phyloP scores from a whole-genome alignment of 352 stramenopile species.

The Globisporangium carolinianum region DNA sequence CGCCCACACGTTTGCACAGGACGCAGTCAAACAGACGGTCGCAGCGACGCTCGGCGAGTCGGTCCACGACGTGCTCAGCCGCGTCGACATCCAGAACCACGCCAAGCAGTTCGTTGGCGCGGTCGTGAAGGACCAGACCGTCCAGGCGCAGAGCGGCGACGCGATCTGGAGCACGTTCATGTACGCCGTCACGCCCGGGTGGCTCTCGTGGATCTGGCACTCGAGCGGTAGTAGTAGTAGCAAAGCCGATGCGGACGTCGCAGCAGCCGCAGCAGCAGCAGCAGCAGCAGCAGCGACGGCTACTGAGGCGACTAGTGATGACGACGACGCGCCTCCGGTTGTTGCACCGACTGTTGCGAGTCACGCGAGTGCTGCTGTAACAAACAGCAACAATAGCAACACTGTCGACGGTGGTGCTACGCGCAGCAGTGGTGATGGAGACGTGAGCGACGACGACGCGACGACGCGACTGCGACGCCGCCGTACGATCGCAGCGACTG shows the following conservation, averaged over 20 bases:
- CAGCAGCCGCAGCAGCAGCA: slow-evolving; percentile 3
- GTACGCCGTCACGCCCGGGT: slow-evolving; percentile 69
- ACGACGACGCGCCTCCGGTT: too few relatives aligned
- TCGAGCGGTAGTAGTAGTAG: slow-evolving; percentile 5
- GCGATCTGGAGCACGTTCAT: slow-evolving; percentile 77
- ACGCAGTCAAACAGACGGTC: slow-evolving; percentile 62
- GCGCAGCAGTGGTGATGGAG: slow-evolving; percentile 1
- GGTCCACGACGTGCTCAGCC: slow-evolving; percentile 72
- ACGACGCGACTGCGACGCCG: background rate
- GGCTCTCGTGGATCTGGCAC: slow-evolving; percentile 76
- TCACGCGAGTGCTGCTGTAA: background rate
- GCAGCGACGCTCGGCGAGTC: slow-evolving; percentile 45
- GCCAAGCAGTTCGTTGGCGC: slow-evolving; percentile 77
- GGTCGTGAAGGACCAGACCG: slow-evolving; percentile 76
- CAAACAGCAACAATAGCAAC: background rate
- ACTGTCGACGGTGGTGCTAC: slow-evolving; percentile 1
- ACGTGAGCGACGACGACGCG: background rate
- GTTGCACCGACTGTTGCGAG: too few relatives aligned
- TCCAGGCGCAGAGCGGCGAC: slow-evolving; percentile 71
- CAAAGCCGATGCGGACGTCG: slow-evolving; percentile 16
- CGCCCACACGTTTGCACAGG: slow-evolving; percentile 57
- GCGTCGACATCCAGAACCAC: slow-evolving; percentile 68
- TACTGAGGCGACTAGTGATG: too few relatives aligned
- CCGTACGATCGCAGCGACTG: background rate
- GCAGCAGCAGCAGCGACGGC: slow-evolving; percentile 6